A percentile compares a stretch with the other conserved stretches of the same genome.
These are phyloP conservation scores for Actinomucor elegans DNA, from an alignment of 371 early-diverging fungal genomes.

Conservation along the genomic window DNA sequence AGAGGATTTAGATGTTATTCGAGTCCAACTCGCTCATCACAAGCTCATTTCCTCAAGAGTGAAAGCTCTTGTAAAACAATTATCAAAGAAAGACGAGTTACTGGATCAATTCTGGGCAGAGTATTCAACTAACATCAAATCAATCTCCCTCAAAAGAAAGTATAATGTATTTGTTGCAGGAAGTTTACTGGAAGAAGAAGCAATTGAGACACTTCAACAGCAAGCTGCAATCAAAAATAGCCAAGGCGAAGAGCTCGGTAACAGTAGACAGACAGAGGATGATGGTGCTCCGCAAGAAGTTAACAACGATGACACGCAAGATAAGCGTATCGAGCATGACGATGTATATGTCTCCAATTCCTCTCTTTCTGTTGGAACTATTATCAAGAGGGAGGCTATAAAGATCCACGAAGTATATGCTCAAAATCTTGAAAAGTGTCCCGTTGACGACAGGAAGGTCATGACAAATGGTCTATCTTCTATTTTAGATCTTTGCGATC, in stretches of 20 bases:
- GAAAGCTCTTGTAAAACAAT: constrained; percentile 7
- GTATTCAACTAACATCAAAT: constrained; percentile 8
- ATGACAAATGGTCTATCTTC: constrained; percentile 8
- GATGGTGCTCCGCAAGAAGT: constrained; percentile 3
- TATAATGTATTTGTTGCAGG: constrained; percentile 7
- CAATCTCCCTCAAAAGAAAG: constrained; percentile 7
- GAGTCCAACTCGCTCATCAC: constrained; percentile 3
- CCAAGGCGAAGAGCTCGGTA: constrained; percentile 4
- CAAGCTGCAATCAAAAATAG: constrained; percentile 6
- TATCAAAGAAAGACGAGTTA: constrained; percentile 1
- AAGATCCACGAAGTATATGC: not conserved
- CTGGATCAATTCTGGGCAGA: constrained; percentile 5
- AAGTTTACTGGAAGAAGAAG: constrained; percentile 8
- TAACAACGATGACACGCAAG: constrained; percentile 2
- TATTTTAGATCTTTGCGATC: constrained; percentile 7
- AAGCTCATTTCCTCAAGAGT: constrained; percentile 4
- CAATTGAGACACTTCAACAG: not conserved
- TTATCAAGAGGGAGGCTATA: constrained; percentile 3
- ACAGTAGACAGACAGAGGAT: constrained; percentile 5
- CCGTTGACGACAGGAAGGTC: constrained; percentile 7
- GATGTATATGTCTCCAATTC: not conserved
- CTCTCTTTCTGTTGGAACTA: not conserved
- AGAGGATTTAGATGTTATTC: not conserved
- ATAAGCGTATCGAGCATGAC: constrained; percentile 1
- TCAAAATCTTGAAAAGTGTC: not conserved